Percentiles rank a stretch among this genome's conserved stretches.
These are phyloP conservation scores for Metschnikowia peoriensis DNA, from an alignment of 805 yeast species.

Conservation along the genomic window DNA sequence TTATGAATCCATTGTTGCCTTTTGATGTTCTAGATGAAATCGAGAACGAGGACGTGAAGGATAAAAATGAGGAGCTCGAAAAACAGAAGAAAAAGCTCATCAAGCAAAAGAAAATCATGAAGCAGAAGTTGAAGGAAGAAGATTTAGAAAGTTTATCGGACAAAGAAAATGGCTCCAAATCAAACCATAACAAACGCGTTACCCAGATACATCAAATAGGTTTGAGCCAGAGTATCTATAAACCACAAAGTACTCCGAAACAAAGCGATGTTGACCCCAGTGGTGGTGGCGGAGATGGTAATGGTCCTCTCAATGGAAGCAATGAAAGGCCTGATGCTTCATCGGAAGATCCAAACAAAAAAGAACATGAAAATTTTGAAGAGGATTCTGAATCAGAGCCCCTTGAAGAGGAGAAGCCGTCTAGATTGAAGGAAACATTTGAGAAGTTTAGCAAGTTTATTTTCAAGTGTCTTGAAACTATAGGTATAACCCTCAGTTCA, in stretches of 20 bases:
- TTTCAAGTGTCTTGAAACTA: slow-evolving; percentile 59
- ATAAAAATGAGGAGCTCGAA: slow-evolving; percentile 27
- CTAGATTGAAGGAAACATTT: slow-evolving; percentile 20
- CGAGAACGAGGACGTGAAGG: slow-evolving; percentile 29
- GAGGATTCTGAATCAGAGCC: slow-evolving; percentile 11
- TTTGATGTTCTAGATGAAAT: slow-evolving; percentile 40
- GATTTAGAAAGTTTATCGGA: not conserved
- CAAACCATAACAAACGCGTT: not conserved
- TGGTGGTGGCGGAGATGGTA: not conserved
- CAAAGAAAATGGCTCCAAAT: not conserved
- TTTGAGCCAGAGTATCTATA: not conserved
- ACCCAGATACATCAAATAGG: slow-evolving; percentile 7
- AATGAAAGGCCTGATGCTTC: slow-evolving; percentile 6
- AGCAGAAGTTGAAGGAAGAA: slow-evolving; percentile 10
- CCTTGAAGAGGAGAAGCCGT: slow-evolving; percentile 14
- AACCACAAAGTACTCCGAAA: not conserved
- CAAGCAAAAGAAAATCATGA: slow-evolving; percentile 20
- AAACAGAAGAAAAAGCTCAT: slow-evolving; percentile 27
- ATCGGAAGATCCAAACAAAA: slow-evolving; percentile 2
- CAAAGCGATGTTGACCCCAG: not conserved
- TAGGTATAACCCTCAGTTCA: slow-evolving; percentile 69
- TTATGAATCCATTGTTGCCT: slow-evolving; percentile 41
- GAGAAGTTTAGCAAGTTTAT: slow-evolving; percentile 24
- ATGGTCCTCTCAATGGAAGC: slow-evolving; percentile 3
- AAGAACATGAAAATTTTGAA: slow-evolving; percentile 16